Evolutionary conservation across 768 basidiomycete genomes (phyloP), one percentile per base, ranked within the genome.

Genomic region (Russula lepida): DNA sequence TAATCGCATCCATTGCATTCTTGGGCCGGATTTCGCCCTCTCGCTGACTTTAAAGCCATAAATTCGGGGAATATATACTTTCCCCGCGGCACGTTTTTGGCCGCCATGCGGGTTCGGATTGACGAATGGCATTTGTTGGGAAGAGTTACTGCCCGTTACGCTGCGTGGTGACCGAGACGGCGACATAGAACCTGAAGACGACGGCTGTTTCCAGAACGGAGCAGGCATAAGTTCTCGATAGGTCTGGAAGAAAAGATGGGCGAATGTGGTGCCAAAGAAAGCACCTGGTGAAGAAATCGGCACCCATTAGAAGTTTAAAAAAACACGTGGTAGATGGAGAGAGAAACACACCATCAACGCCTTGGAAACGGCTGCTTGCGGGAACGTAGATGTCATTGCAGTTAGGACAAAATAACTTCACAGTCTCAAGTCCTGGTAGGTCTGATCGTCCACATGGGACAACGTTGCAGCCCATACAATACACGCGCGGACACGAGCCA

Each of bases 251-350:
- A 98, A 95, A 27, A 99, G 80, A 69, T 98, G 94, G 1, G 95
- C 80, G 73, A 99, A 99, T n/a, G 95, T 98, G 0, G 95, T 98
- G 23, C 97, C 97, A 76, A 99, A 99, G 77, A 98, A 99, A 12
- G 97, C 97, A 64, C 95, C 95, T 98, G 64, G 37, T 62, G 59
- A 68, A 35, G 50, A 15, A 33, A 19, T 15, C 21, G 25, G 51
- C 43, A 37, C n/a, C 11, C 11, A 25, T 62, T 28, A 52, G 41
- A 50, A 13, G n/a, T n/a, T n/a, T n/a, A 50, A 35, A 8, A 19
- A 19, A 5, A 25, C 6, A 56, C 17, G 27, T 39, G 58, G 37
- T 51, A 19, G 56, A 56, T 50, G 23, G 35, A 52, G 53, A 27
- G 30, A 12, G 53, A 32, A 44, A 75, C 85, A 68, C 69, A 91